Percentiles rank a stretch among this genome's conserved stretches.
phyloP scores from a whole-genome alignment of 495 filamentous ascomycete species.

The Penicillium bialowiezense region DNA sequence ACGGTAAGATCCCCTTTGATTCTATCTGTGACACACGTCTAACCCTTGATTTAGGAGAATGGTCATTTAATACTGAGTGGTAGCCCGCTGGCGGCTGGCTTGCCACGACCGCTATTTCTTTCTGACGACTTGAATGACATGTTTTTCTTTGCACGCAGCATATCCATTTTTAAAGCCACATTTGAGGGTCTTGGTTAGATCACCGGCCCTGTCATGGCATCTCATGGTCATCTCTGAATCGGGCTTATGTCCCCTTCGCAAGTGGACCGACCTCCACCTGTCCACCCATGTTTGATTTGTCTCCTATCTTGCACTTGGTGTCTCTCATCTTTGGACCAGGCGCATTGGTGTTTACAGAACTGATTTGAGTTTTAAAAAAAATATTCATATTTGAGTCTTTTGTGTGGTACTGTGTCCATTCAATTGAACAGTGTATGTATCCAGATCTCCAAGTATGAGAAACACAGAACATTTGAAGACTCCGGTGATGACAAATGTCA shows the following conservation, averaged over 20 bases:
- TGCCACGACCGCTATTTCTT: constrained; percentile 5
- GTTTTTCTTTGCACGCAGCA: constrained; percentile 1
- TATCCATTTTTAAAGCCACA: background rate
- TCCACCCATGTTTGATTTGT: background rate
- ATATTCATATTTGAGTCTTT: background rate
- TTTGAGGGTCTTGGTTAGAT: background rate
- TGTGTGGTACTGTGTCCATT: too few species aligned
- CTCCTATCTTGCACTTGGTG: constrained; percentile 5
- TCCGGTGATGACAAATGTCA: too few species aligned
- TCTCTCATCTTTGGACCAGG: background rate
- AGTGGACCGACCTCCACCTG: background rate
- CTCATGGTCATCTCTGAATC: background rate
- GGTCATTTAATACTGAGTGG: constrained; percentile 46
- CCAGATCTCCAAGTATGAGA: too few species aligned
- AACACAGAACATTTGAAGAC: too few species aligned
- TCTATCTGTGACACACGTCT: background rate
- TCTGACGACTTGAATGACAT: constrained; percentile 38
- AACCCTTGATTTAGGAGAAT: constrained; percentile 30
- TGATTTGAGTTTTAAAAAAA: background rate
- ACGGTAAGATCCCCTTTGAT: constrained; percentile 55
- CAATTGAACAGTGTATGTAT: too few species aligned
- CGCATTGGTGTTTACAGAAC: background rate
- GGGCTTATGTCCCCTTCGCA: background rate
- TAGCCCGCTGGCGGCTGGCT: constrained; percentile 14
- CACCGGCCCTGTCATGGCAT: background rate